phyloP scores from a whole-genome alignment of 306 rosid species.

The Argentina anserina region DNA sequence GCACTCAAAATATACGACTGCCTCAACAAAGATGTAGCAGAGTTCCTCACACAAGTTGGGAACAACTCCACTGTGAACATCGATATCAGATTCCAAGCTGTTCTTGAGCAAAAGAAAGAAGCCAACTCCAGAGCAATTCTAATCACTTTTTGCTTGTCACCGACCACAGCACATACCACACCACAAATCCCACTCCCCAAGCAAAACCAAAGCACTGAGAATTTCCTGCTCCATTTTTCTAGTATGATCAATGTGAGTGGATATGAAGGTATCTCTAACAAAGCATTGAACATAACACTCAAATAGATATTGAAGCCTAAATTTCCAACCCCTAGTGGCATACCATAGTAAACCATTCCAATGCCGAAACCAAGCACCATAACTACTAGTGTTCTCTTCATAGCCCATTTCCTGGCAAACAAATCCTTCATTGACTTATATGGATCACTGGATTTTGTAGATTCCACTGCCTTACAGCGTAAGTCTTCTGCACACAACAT shows the following conservation, averaged over 20 bases:
- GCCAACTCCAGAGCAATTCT: slow-evolving; percentile 27
- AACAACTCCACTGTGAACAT: slow-evolving; percentile 40
- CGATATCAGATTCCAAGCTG: slow-evolving; percentile 28
- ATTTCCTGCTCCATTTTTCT: slow-evolving; percentile 18
- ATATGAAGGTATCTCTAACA: slow-evolving; percentile 36
- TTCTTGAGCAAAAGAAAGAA: slow-evolving; percentile 29
- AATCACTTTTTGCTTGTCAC: neutral
- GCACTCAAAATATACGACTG: slow-evolving; percentile 24
- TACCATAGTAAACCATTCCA: slow-evolving; percentile 45
- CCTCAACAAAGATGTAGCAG: slow-evolving; percentile 35
- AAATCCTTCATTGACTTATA: slow-evolving; percentile 16
- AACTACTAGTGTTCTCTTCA: slow-evolving; percentile 8
- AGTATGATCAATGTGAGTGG: slow-evolving; percentile 13
- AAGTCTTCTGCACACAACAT: neutral
- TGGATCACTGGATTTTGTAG: slow-evolving; percentile 12
- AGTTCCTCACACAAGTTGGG: slow-evolving; percentile 50
- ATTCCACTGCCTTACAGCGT: neutral
- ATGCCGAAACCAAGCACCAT: slow-evolving; percentile 20
- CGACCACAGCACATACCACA: slow-evolving; percentile 10
- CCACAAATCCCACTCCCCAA: slow-evolving; percentile 17
- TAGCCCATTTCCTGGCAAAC: slow-evolving; percentile 26
- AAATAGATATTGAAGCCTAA: slow-evolving; percentile 38
- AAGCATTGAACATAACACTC: slow-evolving; percentile 31
- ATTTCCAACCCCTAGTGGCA: slow-evolving; percentile 40
- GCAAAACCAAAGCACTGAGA: slow-evolving; percentile 4